Evolutionary conservation across 2,329 filamentous ascomycete genomes (phyloP), one percentile per base, ranked within the genome.

Genomic region (Colletotrichum sp.): DNA sequence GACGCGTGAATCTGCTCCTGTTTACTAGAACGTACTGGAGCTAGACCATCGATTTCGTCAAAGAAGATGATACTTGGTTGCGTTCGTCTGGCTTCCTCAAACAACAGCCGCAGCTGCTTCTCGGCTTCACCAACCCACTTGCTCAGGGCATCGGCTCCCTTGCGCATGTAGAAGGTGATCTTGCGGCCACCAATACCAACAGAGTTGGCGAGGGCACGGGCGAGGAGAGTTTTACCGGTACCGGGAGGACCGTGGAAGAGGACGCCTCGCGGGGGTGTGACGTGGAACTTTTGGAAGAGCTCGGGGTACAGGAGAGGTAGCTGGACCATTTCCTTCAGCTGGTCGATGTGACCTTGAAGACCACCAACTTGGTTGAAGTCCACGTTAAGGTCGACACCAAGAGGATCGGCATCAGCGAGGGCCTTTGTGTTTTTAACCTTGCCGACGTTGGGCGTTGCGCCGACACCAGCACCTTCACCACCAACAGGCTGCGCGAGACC

Each of bases 1-100:
- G 96, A 98, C 8, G 97, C 96, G 85, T 99, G 97, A 75, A 98
- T 98, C 85, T 99, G 97, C 83, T 99, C 97, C 86, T 98, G 96
- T 84, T 98, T 98, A 85, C 96, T 98, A 15, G 97, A 98, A 80
- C 97, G 92, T 39, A 98, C 97, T 68, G 97, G 98, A 4, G 97
- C 97, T 78, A 99, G 89, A 71, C 97, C 97, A 86, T 99, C 97
- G 79, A 99, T 99, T 84, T 99, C 97, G 83, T 99, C 97, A 80
- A 99, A 98, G 88, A 99, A 99, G 84, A 99, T 99, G 85, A 99
- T 99, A 84, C 96, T 98, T 0, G 97, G 97, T 82, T 99, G 97
- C 2, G 94, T 98, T 83, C 96, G 97, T 77, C 96, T 91, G 19
- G 97, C 97, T 85, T 99, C 97, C 80, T 98, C 97, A 78, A 99